Evolutionary conservation across 192 early-diverging fungal genomes (phyloP).

Genomic region (Martensiomyces pterosporus): DNA sequence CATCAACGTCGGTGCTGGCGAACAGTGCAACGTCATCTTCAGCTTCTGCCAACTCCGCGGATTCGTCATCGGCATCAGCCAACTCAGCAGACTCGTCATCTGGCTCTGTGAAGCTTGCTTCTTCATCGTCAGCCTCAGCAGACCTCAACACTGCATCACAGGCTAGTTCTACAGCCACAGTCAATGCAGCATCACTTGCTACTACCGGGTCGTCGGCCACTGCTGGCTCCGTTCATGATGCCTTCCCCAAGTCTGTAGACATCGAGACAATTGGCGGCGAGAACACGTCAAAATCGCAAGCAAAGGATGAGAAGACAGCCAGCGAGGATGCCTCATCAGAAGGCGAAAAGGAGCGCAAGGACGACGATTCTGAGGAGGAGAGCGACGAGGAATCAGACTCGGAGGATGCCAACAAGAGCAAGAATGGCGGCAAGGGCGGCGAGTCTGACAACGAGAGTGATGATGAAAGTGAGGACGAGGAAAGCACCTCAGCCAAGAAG

Average conservation of each 20-base stretch:
- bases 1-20: conserved; percentile 8
- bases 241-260: conserved; percentile 23
- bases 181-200: not conserved
- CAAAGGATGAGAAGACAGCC: conserved; percentile 2
- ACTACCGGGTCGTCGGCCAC: not conserved
- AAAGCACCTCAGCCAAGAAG: conserved; percentile 1
- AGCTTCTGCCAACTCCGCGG: conserved; percentile 5
- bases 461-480: conserved; percentile 16
- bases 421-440: conserved; percentile 4
- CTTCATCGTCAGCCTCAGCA: not conserved
- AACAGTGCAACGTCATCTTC: not conserved
- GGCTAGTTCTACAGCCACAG: not conserved
- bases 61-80: too few relatives aligned
- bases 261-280: conserved; percentile 31
- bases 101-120: conserved; percentile 2
- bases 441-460: conserved; percentile 17
- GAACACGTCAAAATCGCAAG: conserved; percentile 1
- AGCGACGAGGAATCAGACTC: conserved; percentile 4
- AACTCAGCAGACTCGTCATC: too few relatives aligned
- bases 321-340: conserved; percentile 1
- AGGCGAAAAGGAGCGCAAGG: not conserved
- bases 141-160: too few relatives aligned
- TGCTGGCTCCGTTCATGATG: conserved; percentile 2
- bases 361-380: not conserved
- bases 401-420: not conserved